Conservation (phyloP, 306 rosid species). For the Lathyrus aphaca region DNA sequence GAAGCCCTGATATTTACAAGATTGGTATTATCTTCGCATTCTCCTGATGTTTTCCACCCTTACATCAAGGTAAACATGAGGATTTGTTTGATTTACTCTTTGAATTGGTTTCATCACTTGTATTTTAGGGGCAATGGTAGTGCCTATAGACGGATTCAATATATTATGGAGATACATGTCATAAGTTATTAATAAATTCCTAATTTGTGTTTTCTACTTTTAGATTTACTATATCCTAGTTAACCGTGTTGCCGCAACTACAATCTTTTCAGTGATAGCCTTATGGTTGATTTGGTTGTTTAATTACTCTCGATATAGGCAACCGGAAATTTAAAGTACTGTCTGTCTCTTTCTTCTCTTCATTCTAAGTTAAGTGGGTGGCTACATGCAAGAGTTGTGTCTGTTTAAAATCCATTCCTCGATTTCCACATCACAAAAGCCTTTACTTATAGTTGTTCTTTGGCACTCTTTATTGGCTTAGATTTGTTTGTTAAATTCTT, state of each 20-base stretch:
- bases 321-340: conserved; percentile 7
- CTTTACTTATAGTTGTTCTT: conserved; percentile 10
- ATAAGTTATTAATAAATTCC: conserved; percentile 18
- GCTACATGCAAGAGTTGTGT: conserved; percentile 4
- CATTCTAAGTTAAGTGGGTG: neutral
- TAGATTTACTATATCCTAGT: conserved; percentile 3
- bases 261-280: neutral
- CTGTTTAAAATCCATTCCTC: conserved; percentile 8
- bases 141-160: conserved; percentile 16
- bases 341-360: conserved; percentile 10
- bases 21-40: conserved; percentile 90
- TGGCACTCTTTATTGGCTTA: conserved; percentile 23
- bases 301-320: conserved; percentile 4
- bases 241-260: conserved; percentile 4
- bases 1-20: conserved; percentile 92
- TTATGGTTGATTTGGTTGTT: conserved; percentile 5
- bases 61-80: conserved; percentile 70
- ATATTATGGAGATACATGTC: conserved; percentile 5
- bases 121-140: conserved; percentile 21
- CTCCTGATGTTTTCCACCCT: conserved; percentile 95
- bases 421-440: conserved; percentile 1
- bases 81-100: conserved; percentile 24
- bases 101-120: conserved; percentile 6
- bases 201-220: conserved; percentile 4
- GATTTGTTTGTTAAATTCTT: conserved; percentile 9